phyloP scores from a whole-genome alignment of 2,329 filamentous ascomycete genomes.

The Coniella vitis region DNA sequence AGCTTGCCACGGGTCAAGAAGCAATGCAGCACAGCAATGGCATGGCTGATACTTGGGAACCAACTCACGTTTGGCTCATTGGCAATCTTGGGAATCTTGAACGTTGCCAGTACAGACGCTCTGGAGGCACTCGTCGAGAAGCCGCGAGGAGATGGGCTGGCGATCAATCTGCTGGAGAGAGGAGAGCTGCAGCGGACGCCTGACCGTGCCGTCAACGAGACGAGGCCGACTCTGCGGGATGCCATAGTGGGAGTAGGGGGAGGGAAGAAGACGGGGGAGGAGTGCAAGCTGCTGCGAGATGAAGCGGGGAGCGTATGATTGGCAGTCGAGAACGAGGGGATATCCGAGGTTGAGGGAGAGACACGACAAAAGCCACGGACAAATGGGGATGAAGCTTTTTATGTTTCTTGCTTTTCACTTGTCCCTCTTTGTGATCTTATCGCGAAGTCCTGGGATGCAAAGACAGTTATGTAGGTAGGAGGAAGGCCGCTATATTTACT shows the following conservation, averaged over 20 bases:
- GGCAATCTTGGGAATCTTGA: constrained; percentile 77
- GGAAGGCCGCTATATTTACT: background rate
- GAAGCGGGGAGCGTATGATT: too few species aligned
- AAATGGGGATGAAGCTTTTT: too few species aligned
- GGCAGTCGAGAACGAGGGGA: too few species aligned
- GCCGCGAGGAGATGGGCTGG: constrained; percentile 7
- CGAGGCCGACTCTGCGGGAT: constrained; percentile 12
- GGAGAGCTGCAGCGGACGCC: constrained; percentile 2
- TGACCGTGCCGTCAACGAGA: constrained; percentile 10
- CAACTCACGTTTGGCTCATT: constrained; percentile 91
- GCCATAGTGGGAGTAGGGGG: background rate
- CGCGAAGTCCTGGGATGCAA: background rate
- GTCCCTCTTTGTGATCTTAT: background rate
- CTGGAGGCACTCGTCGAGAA: constrained; percentile 27
- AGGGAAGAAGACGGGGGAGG: background rate
- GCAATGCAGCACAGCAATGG: too few species aligned
- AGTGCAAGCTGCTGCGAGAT: too few species aligned
- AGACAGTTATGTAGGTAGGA: background rate
- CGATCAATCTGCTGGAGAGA: constrained; percentile 3
- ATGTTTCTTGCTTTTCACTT: too few species aligned
- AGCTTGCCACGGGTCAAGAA: too few species aligned
- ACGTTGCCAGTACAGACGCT: constrained; percentile 63
- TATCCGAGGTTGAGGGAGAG: too few species aligned
- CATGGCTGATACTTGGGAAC: too few species aligned
- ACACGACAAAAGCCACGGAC: too few species aligned